Evolutionary conservation across 768 basidiomycete species (phyloP).

Genomic region (Termitomyces bulborhizus): DNA sequence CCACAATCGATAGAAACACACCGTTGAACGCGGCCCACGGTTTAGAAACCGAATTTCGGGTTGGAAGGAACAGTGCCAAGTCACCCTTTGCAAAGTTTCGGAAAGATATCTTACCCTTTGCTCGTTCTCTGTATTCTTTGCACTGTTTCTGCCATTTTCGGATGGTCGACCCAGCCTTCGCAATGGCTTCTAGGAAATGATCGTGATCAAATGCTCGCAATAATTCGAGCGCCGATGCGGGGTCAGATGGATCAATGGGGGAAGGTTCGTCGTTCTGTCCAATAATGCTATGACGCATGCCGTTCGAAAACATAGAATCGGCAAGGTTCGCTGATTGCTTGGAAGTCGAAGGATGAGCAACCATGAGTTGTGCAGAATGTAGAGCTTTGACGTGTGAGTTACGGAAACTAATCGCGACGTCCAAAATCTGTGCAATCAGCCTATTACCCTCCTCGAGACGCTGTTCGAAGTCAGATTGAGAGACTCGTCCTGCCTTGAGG

Average conservation of each 20-base stretch:
- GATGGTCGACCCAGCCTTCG: constrained; percentile 78
- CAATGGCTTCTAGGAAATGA: constrained; percentile 76
- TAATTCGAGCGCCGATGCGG: constrained; percentile 58
- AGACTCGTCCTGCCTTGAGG: constrained; percentile 59
- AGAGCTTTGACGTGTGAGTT: constrained; percentile 72
- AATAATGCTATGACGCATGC: constrained; percentile 49
- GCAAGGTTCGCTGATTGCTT: constrained; percentile 40
- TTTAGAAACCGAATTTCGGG: constrained; percentile 86
- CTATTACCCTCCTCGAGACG: constrained; percentile 59
- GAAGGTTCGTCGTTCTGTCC: constrained; percentile 55
- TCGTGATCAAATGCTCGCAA: constrained; percentile 78
- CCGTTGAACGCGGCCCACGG: constrained; percentile 99
- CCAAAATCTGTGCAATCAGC: constrained; percentile 75
- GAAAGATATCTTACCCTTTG: constrained; percentile 95
- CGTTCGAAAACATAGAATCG: constrained; percentile 44
- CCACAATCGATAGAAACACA: constrained; percentile 26
- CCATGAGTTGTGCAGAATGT: constrained; percentile 52
- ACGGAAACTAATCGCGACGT: constrained; percentile 73
- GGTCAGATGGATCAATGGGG: constrained; percentile 76
- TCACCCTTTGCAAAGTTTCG: constrained; percentile 94
- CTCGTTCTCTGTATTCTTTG: constrained; percentile 92
- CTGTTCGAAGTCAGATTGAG: constrained; percentile 63
- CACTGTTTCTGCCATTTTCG: constrained; percentile 98
- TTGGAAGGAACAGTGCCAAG: constrained; percentile 92
- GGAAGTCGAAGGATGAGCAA: constrained; percentile 42